Conservation (phyloP, 257 asterid genomes). For the Ballota nigra region DNA sequence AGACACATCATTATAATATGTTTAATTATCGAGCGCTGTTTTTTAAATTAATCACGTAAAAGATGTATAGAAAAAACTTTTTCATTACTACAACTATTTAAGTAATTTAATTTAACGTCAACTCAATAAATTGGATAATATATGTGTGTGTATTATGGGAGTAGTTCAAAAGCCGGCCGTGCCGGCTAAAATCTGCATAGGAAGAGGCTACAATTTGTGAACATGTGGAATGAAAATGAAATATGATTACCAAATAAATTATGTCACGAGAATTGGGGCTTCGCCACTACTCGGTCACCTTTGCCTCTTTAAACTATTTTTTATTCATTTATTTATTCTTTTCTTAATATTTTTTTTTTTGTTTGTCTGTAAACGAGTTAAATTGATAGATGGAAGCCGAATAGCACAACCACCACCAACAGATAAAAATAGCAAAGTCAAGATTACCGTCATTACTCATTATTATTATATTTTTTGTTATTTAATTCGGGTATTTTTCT, state of each 20-base stretch:
- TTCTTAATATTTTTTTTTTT: no score
- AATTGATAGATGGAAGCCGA: constrained; percentile 8
- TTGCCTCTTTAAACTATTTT: constrained; percentile 2
- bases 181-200: constrained; percentile 37
- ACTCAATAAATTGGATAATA: not conserved
- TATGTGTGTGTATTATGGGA: not conserved
- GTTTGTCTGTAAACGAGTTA: not conserved
- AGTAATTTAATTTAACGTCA: not conserved
- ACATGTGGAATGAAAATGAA: constrained; percentile 30
- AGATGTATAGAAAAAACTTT: no score
- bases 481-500: no score
- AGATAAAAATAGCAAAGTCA: not conserved
- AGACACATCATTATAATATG: no score
- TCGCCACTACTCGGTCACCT: constrained; percentile 22
- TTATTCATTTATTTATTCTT: not conserved
- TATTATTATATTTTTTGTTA: no score
- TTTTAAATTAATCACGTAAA: not conserved
- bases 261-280: constrained; percentile 44
- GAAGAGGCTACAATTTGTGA: not conserved
- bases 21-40: not conserved
- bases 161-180: constrained; percentile 37
- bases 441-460: no score
- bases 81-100: not conserved
- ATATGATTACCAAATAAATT: constrained; percentile 33
- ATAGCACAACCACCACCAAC: constrained; percentile 21